Conservation (phyloP, 2,329 filamentous ascomycete species). For the Aureobasidium mangrovei region DNA sequence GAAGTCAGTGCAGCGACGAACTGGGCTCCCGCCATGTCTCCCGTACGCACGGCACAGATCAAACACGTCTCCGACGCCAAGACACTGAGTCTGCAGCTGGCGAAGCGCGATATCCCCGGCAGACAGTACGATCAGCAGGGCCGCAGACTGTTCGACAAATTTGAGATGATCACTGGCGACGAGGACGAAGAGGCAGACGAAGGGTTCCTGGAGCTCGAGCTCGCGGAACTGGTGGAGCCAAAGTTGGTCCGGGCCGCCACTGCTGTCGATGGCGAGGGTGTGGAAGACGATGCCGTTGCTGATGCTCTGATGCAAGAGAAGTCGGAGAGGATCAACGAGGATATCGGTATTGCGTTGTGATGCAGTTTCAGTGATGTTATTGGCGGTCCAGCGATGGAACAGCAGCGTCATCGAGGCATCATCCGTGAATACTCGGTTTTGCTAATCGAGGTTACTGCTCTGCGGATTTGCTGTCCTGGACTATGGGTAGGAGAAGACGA, state of each 20-base stretch:
- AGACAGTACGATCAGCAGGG: slow-evolving; percentile 61
- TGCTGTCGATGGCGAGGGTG: not conserved
- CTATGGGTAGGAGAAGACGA: too few species aligned
- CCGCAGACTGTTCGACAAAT: slow-evolving; percentile 64
- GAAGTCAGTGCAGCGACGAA: slow-evolving; percentile 52
- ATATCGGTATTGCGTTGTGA: slow-evolving; percentile 3
- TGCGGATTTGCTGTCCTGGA: too few species aligned
- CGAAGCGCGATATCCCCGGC: slow-evolving; percentile 55
- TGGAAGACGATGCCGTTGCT: not conserved
- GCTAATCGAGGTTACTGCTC: too few species aligned
- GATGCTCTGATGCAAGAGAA: not conserved
- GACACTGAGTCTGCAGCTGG: slow-evolving; percentile 54
- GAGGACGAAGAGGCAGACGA: slow-evolving; percentile 40
- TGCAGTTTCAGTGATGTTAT: not conserved
- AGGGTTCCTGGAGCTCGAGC: slow-evolving; percentile 45
- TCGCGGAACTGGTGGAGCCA: slow-evolving; percentile 58
- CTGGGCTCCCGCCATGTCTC: slow-evolving; percentile 56
- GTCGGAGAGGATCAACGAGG: not conserved
- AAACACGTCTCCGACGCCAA: slow-evolving; percentile 45
- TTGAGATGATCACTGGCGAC: slow-evolving; percentile 58
- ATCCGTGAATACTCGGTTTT: too few species aligned
- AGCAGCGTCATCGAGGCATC: too few species aligned
- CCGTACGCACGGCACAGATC: slow-evolving; percentile 54
- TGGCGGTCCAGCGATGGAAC: not conserved
- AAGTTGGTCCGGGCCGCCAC: slow-evolving; percentile 38